These are phyloP conservation scores for Trichosporon ovoides DNA, from an alignment of 1,284 basidiomycete species.

Conservation along the genomic window DNA sequence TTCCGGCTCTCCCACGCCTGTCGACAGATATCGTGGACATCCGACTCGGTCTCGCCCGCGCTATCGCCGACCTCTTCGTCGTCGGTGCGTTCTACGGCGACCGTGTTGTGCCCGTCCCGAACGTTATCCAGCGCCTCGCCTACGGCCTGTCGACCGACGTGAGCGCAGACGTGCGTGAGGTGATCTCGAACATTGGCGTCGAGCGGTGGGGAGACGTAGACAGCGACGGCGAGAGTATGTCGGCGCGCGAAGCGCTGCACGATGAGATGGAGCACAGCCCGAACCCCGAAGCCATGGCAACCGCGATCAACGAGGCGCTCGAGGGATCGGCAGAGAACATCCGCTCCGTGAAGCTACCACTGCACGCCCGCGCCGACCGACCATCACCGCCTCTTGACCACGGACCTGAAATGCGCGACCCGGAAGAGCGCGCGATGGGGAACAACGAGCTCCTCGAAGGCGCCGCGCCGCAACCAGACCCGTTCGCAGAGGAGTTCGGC, in stretches of 20 bases:
- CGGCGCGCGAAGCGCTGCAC: slow-evolving; percentile 1
- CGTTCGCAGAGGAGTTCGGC: not conserved
- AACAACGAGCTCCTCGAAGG: slow-evolving; percentile 1
- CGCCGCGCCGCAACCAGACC: not conserved
- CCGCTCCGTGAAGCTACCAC: not conserved
- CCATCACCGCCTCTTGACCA: slow-evolving; percentile 1
- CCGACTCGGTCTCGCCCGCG: slow-evolving; percentile 69
- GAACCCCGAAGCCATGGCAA: slow-evolving; percentile 73
- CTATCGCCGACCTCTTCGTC: slow-evolving; percentile 39
- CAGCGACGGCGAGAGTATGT: too few species aligned
- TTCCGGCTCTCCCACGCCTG: slow-evolving; percentile 58
- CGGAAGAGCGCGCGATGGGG: not conserved
- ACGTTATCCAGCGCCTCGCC: slow-evolving; percentile 29
- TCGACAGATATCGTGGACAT: slow-evolving; percentile 76
- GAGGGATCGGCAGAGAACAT: not conserved
- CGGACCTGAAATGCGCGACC: not conserved
- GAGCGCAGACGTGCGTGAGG: slow-evolving; percentile 37
- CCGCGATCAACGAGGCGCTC: slow-evolving; percentile 62
- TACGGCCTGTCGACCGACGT: slow-evolving; percentile 31
- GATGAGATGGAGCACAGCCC: slow-evolving; percentile 53
- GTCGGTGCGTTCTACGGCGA: slow-evolving; percentile 39
- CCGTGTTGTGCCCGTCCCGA: slow-evolving; percentile 21
- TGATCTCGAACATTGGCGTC: slow-evolving; percentile 28
- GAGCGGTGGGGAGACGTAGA: slow-evolving; percentile 14
- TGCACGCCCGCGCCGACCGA: slow-evolving; percentile 6